Percentiles rank a stretch among this genome's conserved stretches.
Conservation (phyloP, 1,139 yeast species). For the Candida frijolesensis region DNA sequence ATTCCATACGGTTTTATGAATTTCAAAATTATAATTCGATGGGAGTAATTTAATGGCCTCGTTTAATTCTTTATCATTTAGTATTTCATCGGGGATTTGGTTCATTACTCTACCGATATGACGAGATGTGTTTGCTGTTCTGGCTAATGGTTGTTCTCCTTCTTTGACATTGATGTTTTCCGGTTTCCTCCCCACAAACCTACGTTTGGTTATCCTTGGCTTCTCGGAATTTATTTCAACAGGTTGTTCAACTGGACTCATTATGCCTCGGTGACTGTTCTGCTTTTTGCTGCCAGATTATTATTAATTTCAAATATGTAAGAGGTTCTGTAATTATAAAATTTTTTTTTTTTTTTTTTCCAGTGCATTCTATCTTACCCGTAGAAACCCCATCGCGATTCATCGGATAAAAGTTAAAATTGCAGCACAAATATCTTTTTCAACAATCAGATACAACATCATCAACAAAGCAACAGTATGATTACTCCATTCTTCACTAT, state of each 20-base stretch:
- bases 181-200: constrained; percentile 38
- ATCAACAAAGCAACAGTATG: constrained; percentile 45
- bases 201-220: constrained; percentile 24
- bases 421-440: background rate
- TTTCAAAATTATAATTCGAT: constrained; percentile 89
- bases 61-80: constrained; percentile 76
- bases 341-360: no score
- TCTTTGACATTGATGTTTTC: constrained; percentile 3
- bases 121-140: constrained; percentile 17
- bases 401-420: background rate
- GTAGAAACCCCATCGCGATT: background rate
- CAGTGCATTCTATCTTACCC: background rate
- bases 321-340: no score
- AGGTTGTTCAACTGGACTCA: constrained; percentile 14
- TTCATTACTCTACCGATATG: constrained; percentile 65
- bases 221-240: constrained; percentile 1
- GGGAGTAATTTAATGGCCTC: constrained; percentile 83
- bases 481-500: constrained; percentile 84
- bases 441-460: background rate
- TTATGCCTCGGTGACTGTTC: background rate
- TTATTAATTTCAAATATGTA: background rate
- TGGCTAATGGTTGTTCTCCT: constrained; percentile 22
- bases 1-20: constrained; percentile 95
- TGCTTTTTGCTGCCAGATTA: background rate
- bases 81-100: constrained; percentile 88